Conservation (phyloP, 805 yeast species). For the Tetrapisispora pingtungensis region DNA sequence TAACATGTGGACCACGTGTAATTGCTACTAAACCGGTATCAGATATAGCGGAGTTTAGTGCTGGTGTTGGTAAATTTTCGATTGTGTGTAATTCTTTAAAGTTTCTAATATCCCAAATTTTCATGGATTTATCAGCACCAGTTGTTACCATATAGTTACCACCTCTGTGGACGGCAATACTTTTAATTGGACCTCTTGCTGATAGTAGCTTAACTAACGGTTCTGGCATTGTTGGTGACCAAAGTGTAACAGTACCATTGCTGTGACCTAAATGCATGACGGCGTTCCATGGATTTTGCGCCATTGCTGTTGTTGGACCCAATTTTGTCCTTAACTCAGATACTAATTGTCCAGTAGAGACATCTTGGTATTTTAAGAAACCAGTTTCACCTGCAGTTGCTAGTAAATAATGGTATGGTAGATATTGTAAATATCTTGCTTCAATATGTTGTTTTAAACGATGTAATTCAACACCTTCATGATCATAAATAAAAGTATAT, state of each 20-base stretch:
- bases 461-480: slow-evolving; percentile 85
- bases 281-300: slow-evolving; percentile 93
- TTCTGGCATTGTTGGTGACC: slow-evolving; percentile 85
- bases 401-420: slow-evolving; percentile 85
- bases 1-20: slow-evolving; percentile 94
- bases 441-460: slow-evolving; percentile 85
- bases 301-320: slow-evolving; percentile 84
- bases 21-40: slow-evolving; percentile 81
- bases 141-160: slow-evolving; percentile 92
- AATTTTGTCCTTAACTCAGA: slow-evolving; percentile 76
- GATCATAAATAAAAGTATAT: slow-evolving; percentile 85
- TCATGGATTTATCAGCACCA: slow-evolving; percentile 74
- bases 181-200: slow-evolving; percentile 79
- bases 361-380: slow-evolving; percentile 84
- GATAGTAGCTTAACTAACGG: slow-evolving; percentile 77
- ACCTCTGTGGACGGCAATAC: slow-evolving; percentile 78
- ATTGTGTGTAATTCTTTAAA: slow-evolving; percentile 59
- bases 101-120: slow-evolving; percentile 88
- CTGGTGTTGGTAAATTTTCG: slow-evolving; percentile 72
- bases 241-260: slow-evolving; percentile 83
- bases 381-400: slow-evolving; percentile 88
- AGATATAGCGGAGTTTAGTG: slow-evolving; percentile 65
- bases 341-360: slow-evolving; percentile 81
- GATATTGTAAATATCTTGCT: slow-evolving; percentile 68
- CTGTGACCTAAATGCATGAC: slow-evolving; percentile 88